Percentiles rank a stretch among this genome's conserved stretches.
phyloP scores from a whole-genome alignment of 768 basidiomycete genomes.

The Mycena albidolilacea region DNA sequence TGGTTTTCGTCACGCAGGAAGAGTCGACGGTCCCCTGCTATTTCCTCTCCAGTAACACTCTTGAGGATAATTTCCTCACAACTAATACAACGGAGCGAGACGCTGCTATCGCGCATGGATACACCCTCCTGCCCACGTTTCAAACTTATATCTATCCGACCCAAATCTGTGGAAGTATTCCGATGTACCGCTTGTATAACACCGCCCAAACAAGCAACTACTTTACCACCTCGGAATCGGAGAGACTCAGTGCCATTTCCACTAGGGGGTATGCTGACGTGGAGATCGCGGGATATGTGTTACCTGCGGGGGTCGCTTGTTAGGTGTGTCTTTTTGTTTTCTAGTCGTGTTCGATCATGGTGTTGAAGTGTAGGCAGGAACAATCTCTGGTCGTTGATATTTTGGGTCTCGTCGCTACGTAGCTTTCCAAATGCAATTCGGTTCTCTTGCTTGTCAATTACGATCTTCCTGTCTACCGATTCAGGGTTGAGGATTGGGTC shows the following conservation, averaged over 20 bases:
- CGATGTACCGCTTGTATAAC: conserved; percentile 38
- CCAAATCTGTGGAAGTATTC: conserved; percentile 24
- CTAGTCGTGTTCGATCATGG: conserved; percentile 4
- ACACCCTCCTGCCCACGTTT: conserved; percentile 1
- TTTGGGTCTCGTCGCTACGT: conserved; percentile 6
- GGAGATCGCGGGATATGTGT: conserved; percentile 36
- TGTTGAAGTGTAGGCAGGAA: conserved; percentile 17
- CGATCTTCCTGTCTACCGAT: not conserved
- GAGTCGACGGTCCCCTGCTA: conserved; percentile 14
- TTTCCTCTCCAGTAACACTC: not conserved
- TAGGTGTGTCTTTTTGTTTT: conserved; percentile 8
- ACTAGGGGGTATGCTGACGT: conserved; percentile 25
- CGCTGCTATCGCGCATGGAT: conserved; percentile 10
- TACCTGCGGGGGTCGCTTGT: conserved; percentile 18
- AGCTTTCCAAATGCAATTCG: conserved; percentile 5
- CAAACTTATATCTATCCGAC: conserved; percentile 23
- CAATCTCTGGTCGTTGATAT: conserved; percentile 3
- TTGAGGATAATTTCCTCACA: conserved; percentile 16
- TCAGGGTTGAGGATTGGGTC: conserved; percentile 1
- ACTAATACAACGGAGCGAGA: conserved; percentile 6
- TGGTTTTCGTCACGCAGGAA: conserved; percentile 19
- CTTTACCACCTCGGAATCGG: conserved; percentile 34
- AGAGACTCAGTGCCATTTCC: conserved; percentile 18
- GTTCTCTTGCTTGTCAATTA: conserved; percentile 3
- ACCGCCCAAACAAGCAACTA: conserved; percentile 27